These are phyloP conservation scores for Nemania bipapillata DNA, from an alignment of 2,329 filamentous ascomycete genomes.

Conservation along the genomic window DNA sequence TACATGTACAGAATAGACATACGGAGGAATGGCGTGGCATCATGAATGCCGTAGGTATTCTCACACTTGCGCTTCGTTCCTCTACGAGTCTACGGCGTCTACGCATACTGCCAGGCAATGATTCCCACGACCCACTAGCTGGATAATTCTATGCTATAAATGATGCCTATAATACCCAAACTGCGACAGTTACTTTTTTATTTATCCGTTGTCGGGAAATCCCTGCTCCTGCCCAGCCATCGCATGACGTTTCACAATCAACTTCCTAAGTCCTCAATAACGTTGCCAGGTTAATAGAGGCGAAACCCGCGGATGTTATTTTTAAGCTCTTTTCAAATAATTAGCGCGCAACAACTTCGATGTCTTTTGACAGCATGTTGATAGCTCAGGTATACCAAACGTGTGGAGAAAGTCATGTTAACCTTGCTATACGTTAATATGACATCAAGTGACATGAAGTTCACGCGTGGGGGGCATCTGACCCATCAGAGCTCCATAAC, in stretches of 20 bases:
- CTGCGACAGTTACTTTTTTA: slow-evolving; percentile 26
- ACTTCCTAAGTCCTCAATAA: slow-evolving; percentile 3
- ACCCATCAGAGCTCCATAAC: background rate
- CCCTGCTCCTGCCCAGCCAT: slow-evolving; percentile 34
- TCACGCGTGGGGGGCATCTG: background rate
- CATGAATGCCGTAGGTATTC: slow-evolving; percentile 2
- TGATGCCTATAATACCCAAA: slow-evolving; percentile 27
- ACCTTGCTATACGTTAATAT: background rate
- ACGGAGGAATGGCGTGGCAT: slow-evolving; percentile 19
- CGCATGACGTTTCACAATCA: slow-evolving; percentile 31
- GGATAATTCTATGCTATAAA: slow-evolving; percentile 29
- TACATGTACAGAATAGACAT: no score
- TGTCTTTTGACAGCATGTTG: background rate
- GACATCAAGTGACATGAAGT: slow-evolving; percentile 1
- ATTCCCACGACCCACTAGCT: slow-evolving; percentile 24
- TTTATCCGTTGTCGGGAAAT: slow-evolving; percentile 32
- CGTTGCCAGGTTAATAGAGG: slow-evolving; percentile 13
- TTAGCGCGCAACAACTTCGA: background rate
- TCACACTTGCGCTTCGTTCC: slow-evolving; percentile 23
- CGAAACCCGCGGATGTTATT: slow-evolving; percentile 15
- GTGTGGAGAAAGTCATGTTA: background rate
- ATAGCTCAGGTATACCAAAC: slow-evolving; percentile 13
- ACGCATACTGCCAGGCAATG: background rate
- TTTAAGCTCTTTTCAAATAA: slow-evolving; percentile 5
- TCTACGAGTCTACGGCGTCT: no score